phyloP scores from a whole-genome alignment of 2,329 filamentous ascomycete genomes.

The Xylariaceae sp. region DNA sequence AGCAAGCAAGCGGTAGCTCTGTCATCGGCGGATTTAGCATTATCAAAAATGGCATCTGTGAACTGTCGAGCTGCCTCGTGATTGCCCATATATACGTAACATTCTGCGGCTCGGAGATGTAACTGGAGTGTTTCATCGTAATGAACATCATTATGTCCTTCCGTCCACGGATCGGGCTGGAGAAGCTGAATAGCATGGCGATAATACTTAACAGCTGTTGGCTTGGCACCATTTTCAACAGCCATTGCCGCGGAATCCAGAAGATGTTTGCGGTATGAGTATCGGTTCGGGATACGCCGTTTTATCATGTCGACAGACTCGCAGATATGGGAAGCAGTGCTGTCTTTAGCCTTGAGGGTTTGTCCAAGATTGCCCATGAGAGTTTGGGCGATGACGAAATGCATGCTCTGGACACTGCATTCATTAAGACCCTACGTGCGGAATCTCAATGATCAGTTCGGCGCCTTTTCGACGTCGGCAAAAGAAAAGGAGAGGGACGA shows the following conservation, averaged over 20 bases:
- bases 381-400: slow-evolving; percentile 81
- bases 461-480: neutral
- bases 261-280: slow-evolving; percentile 70
- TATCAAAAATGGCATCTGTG: slow-evolving; percentile 66
- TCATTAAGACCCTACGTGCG: slow-evolving; percentile 57
- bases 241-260: slow-evolving; percentile 76
- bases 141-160: slow-evolving; percentile 65
- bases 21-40: slow-evolving; percentile 71
- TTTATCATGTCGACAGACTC: slow-evolving; percentile 74
- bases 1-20: slow-evolving; percentile 83
- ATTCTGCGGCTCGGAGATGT: slow-evolving; percentile 77
- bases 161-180: slow-evolving; percentile 75
- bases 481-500: too few relatives aligned
- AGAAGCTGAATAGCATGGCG: slow-evolving; percentile 73
- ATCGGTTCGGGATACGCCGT: slow-evolving; percentile 55
- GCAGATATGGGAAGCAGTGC: slow-evolving; percentile 77
- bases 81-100: slow-evolving; percentile 75
- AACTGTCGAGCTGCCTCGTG: slow-evolving; percentile 64
- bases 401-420: slow-evolving; percentile 74
- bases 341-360: slow-evolving; percentile 65
- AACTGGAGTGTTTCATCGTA: slow-evolving; percentile 85
- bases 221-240: slow-evolving; percentile 76
- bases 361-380: slow-evolving; percentile 68
- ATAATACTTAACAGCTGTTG: slow-evolving; percentile 81
- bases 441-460: slow-evolving; percentile 6